These are phyloP conservation scores for Lactarius hatsudake DNA, from an alignment of 768 basidiomycete species.

Conservation along the genomic window DNA sequence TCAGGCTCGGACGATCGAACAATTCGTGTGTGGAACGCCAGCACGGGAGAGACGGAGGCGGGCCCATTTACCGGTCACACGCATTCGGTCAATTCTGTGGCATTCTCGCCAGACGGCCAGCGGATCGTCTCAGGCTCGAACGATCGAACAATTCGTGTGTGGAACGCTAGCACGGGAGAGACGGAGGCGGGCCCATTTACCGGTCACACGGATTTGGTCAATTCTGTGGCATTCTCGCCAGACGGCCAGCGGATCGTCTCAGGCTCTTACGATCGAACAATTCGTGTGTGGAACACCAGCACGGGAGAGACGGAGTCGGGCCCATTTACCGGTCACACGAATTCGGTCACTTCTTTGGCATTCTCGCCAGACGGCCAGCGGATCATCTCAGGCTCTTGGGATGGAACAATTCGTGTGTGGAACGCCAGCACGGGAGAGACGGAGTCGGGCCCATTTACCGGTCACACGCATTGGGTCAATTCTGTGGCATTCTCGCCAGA, in stretches of 20 bases:
- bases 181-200: not conserved
- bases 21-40: not conserved
- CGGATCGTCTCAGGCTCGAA: not conserved
- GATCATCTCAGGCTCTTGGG: not conserved
- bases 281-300: not conserved
- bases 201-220: not conserved
- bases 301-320: not conserved
- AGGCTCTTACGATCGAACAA: not conserved
- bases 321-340: not conserved
- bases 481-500: not conserved
- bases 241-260: not conserved
- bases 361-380: not conserved
- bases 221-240: not conserved
- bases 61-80: not conserved
- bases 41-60: not conserved
- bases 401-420: not conserved
- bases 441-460: not conserved
- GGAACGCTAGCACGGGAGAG: not conserved
- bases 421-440: not conserved
- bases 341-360: not conserved
- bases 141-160: not conserved
- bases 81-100: not conserved
- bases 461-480: not conserved
- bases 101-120: not conserved
- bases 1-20: not conserved